Percentiles rank a stretch among this genome's conserved stretches.
Evolutionary conservation across 1,284 basidiomycete species (phyloP).

Genomic region (Cutaneotrichosporon sp.): DNA sequence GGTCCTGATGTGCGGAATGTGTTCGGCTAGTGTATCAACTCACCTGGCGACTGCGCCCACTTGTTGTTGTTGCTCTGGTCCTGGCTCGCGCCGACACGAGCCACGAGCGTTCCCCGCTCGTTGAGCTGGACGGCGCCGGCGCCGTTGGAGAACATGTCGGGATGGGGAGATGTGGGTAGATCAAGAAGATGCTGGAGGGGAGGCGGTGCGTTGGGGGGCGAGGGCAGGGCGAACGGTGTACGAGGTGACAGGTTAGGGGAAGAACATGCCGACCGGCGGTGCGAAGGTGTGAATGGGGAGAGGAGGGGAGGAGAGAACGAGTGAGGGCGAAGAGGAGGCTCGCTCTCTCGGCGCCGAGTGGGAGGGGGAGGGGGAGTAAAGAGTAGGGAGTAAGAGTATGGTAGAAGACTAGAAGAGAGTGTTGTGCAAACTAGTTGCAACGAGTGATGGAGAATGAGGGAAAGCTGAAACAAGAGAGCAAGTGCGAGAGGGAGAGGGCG

Average conservation of each 20-base stretch:
- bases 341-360: neutral
- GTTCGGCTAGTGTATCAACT: no score
- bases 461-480: neutral
- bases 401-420: no score
- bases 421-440: no score
- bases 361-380: no score
- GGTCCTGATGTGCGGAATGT: neutral
- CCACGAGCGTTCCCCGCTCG: neutral
- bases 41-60: constrained; percentile 8
- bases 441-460: no score
- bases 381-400: no score
- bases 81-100: constrained; percentile 3
- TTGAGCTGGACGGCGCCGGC: neutral
- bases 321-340: neutral
- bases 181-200: neutral
- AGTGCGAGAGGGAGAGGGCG: neutral
- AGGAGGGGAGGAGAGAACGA: neutral
- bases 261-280: neutral
- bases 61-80: neutral
- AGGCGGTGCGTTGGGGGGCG: no score
- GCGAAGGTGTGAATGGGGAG: neutral
- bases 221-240: neutral
- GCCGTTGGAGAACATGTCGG: constrained; percentile 1
- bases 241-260: neutral
- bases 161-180: neutral